Conservation (phyloP, 768 basidiomycete species). For the Suillus subluteus region DNA sequence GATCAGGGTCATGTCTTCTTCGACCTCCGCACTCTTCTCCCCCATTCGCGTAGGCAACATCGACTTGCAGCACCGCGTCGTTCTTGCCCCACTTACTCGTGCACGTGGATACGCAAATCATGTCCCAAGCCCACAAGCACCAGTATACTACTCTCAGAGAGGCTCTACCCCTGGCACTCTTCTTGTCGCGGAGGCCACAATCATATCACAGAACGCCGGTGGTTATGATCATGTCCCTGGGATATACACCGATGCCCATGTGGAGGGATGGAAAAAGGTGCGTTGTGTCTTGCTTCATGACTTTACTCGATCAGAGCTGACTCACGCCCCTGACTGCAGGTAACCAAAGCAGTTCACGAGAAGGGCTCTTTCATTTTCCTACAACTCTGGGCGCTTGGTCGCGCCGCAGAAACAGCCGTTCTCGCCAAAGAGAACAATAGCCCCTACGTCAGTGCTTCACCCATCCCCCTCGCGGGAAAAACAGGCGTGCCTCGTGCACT, state of each 20-base stretch:
- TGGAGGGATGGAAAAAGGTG: slow-evolving; percentile 51
- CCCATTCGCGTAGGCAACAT: slow-evolving; percentile 48
- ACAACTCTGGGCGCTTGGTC: slow-evolving; percentile 61
- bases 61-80: slow-evolving; percentile 51
- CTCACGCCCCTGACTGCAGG: slow-evolving; percentile 31
- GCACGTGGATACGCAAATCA: slow-evolving; percentile 39
- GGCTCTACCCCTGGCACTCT: slow-evolving; percentile 52
- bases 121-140: slow-evolving; percentile 40
- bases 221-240: slow-evolving; percentile 59
- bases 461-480: slow-evolving; percentile 25
- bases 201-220: slow-evolving; percentile 52
- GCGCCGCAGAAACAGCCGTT: slow-evolving; percentile 37
- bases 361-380: slow-evolving; percentile 49
- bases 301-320: not conserved
- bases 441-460: slow-evolving; percentile 38
- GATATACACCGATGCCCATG: slow-evolving; percentile 65
- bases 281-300: slow-evolving; percentile 6
- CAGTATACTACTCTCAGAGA: slow-evolving; percentile 55
- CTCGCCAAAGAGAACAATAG: slow-evolving; percentile 39
- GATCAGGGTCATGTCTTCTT: not conserved
- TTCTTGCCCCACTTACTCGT: slow-evolving; percentile 58
- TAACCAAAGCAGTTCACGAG: slow-evolving; percentile 61
- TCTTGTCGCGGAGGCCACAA: slow-evolving; percentile 60
- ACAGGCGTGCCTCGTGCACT: slow-evolving; percentile 23
- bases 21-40: slow-evolving; percentile 42